Base-by-base conservation (phyloP, 768 basidiomycete species). In the Lentinula lateritia region DNA sequence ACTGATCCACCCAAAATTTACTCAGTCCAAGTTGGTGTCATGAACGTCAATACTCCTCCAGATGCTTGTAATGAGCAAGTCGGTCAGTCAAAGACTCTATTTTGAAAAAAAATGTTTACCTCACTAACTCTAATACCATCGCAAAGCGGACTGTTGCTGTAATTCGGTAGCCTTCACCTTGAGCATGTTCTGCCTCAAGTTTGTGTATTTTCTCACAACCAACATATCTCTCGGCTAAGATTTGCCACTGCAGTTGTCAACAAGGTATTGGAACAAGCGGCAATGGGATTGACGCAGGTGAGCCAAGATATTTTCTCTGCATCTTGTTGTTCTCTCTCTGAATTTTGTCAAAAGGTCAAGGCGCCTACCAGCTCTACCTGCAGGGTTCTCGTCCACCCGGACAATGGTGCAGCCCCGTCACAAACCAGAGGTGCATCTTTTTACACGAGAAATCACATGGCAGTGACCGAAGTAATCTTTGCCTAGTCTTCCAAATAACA, bases 111-210 rank as follows among this genome's bases (percentile, higher is more conserved):
- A 28, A 28, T 3, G 28, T n/a, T 50, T 23, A 16, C n/a, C 43
- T 43, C 5, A 23, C 32, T 35, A 5, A 38, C 23, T 3, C 12
- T 50, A 28, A 2, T 2, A 3, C n/a, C 3, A 48, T 28, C 46
- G 12, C 38, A 12, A 45, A 71, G 70, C 60, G 48, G 61, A 65
- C 23, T 69, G 70, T 41, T 71, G 70, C 45, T 71, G 70, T 36
- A 71, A 71, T 46, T 69, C 70, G 5, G 62, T 71, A 23, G 66
- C 70, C 6, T 71, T 63, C 56, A 65, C 65, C 32, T 46, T 71
- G 39, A 69, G 68, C 50, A 71, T 69, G 70, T 61, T 71, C 6
- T 71, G 70, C 50, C 62, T 71, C 59, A 71, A 69, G 70, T 71
- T 42, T 10, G 66, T 38, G 42, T 28, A 28, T 35, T 5, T 36